Evolutionary conservation across 306 rosid species (phyloP), one percentile per base, ranked within the genome.

Genomic region (Quercus robur): DNA sequence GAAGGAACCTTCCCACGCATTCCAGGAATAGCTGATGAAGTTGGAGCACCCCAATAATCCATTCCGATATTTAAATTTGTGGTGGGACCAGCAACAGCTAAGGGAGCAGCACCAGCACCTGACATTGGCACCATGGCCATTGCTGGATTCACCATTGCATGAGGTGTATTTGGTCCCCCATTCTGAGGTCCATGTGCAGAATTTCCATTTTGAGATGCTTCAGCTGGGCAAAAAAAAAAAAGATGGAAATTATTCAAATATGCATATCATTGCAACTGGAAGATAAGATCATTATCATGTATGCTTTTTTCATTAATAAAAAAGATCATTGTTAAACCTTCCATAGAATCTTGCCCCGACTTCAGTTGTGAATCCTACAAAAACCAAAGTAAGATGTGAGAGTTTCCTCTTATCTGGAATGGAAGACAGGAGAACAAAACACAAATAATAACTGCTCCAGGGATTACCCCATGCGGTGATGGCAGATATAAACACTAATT

Each of bases 41-140:
- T 77, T 54, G 96, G 93, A 18, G 99, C 77, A 51, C 93, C 93
- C 99, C 99, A 95, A 85, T 95, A 95, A 72, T 95, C 99, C 98
- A 93, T 95, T 85, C 99, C 99, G 74, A 95, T 95, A 80, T 95
- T 95, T 71, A 95, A 86, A 84, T 93, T 95, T 44, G 99, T 95
- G 20, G 96, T 80, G 73, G 98, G 99, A 79, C 99, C 97, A 72
- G 98, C 73, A 87, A 87, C 87, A 49, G 89, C 87, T 59, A 87
- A 87, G 61, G 94, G 92, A 82, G 90, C 87, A 81, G 90, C 87
- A 83, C 95, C 99, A 77, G 87, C 76, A 38, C 92, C 92, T 67
- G 90, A 59, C 13, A 92, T 88, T 38, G 98, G 92, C 54, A 90
- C 17, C 17, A 89, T 75, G 81, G 91, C 35, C 94, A 90, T 83